phyloP scores from a whole-genome alignment of 306 rosid species.

The Vigna reflexopilosa region DNA sequence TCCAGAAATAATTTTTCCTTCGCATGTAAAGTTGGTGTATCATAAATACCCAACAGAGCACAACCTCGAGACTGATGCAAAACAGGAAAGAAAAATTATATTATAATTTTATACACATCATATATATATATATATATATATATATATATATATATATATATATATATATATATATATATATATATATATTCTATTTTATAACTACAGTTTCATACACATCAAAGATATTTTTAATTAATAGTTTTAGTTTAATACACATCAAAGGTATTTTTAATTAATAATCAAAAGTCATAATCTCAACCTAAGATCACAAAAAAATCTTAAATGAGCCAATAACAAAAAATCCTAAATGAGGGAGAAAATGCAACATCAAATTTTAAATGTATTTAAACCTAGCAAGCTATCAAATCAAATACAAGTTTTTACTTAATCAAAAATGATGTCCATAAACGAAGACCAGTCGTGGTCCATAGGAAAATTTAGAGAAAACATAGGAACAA shows the following conservation, averaged over 20 bases:
- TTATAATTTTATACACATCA: constrained; percentile 17
- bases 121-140: neutral
- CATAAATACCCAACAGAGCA: constrained; percentile 73
- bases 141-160: neutral
- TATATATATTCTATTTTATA: neutral
- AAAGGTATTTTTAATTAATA: neutral
- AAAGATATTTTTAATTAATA: neutral
- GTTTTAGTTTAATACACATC: constrained; percentile 21
- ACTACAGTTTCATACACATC: neutral
- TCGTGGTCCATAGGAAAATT: neutral
- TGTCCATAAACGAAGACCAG: neutral
- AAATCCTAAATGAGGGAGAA: neutral
- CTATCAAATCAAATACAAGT: neutral
- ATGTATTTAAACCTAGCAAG: neutral
- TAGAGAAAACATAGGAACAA: neutral
- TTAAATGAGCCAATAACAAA: neutral
- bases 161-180: neutral
- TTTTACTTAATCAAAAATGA: neutral
- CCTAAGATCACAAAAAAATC: neutral
- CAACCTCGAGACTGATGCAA: constrained; percentile 80
- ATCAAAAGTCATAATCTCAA: constrained; percentile 2
- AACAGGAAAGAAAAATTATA: constrained; percentile 27
- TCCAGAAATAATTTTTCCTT: constrained; percentile 86
- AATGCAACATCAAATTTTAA: neutral
- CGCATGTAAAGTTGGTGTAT: constrained; percentile 74